These are phyloP conservation scores for Xerocomus nothofagi DNA, from an alignment of 1,284 basidiomycete species.

Conservation along the genomic window DNA sequence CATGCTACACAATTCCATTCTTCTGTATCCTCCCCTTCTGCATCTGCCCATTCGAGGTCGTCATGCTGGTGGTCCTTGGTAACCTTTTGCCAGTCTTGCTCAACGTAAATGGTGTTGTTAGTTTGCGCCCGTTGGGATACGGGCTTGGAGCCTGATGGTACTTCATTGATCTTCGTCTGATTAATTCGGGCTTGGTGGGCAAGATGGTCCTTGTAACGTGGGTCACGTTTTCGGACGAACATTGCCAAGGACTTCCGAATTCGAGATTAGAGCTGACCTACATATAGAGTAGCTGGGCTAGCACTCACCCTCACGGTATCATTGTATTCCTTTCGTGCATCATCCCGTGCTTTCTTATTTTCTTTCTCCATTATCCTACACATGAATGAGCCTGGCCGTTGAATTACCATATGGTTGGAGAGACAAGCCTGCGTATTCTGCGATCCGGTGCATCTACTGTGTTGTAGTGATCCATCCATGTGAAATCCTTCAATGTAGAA, in stretches of 20 bases:
- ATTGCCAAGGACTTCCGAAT: slow-evolving; percentile 68
- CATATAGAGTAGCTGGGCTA: neutral
- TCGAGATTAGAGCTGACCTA: neutral
- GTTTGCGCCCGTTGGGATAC: slow-evolving; percentile 23
- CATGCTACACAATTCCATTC: slow-evolving; percentile 98
- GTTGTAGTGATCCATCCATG: slow-evolving; percentile 89
- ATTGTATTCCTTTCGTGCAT: slow-evolving; percentile 89
- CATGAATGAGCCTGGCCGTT: neutral
- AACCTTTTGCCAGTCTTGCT: slow-evolving; percentile 83
- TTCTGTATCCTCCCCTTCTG: slow-evolving; percentile 68
- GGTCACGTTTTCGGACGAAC: slow-evolving; percentile 93
- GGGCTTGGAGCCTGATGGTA: slow-evolving; percentile 22
- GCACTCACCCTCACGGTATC: slow-evolving; percentile 78
- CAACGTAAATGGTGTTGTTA: slow-evolving; percentile 51
- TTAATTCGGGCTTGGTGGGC: slow-evolving; percentile 46
- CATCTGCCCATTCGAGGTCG: slow-evolving; percentile 69
- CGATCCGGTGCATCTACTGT: slow-evolving; percentile 84
- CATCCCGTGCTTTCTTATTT: slow-evolving; percentile 90
- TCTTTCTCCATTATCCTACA: slow-evolving; percentile 90
- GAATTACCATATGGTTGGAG: neutral
- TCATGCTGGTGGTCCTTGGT: slow-evolving; percentile 45
- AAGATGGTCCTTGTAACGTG: slow-evolving; percentile 80
- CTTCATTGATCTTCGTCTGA: slow-evolving; percentile 36
- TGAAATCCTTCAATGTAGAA: slow-evolving; percentile 85
- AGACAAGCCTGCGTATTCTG: slow-evolving; percentile 66